phyloP scores from a whole-genome alignment of 805 yeast species.

The Priceomyces haplophilus region DNA sequence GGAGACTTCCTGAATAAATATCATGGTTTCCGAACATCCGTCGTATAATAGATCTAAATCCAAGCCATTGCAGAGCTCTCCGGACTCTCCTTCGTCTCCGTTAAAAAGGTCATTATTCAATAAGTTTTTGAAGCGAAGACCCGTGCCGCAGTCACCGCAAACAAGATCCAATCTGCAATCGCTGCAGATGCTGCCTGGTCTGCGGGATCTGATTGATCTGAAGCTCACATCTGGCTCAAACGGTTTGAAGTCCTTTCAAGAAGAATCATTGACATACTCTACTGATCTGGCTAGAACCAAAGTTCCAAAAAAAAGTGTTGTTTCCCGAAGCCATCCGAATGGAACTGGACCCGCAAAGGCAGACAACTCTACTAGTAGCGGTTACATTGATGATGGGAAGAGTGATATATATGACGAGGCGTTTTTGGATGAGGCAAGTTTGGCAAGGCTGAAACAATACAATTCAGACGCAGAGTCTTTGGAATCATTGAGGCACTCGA shows the following conservation, averaged over 20 bases:
- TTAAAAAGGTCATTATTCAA: conserved; percentile 12
- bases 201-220: background rate
- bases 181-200: background rate
- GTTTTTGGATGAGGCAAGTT: conserved; percentile 17
- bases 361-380: background rate
- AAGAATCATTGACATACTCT: background rate
- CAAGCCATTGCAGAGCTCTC: background rate
- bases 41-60: background rate
- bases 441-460: conserved; percentile 8
- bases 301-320: background rate
- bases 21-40: background rate
- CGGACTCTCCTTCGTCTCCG: conserved; percentile 2
- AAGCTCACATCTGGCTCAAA: background rate
- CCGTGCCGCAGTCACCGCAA: conserved; percentile 9
- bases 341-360: background rate
- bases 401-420: conserved; percentile 20
- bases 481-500: background rate
- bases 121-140: conserved; percentile 12
- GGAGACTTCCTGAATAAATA: background rate
- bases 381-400: conserved; percentile 22
- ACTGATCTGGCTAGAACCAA: background rate
- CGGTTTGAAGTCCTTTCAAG: background rate
- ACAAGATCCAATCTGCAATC: conserved; percentile 1
- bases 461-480: conserved; percentile 4
- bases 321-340: too few relatives aligned